Evolutionary conservation across 495 filamentous ascomycete genomes (phyloP), one percentile per base, ranked within the genome.

Genomic region (Penicillium salamii): DNA sequence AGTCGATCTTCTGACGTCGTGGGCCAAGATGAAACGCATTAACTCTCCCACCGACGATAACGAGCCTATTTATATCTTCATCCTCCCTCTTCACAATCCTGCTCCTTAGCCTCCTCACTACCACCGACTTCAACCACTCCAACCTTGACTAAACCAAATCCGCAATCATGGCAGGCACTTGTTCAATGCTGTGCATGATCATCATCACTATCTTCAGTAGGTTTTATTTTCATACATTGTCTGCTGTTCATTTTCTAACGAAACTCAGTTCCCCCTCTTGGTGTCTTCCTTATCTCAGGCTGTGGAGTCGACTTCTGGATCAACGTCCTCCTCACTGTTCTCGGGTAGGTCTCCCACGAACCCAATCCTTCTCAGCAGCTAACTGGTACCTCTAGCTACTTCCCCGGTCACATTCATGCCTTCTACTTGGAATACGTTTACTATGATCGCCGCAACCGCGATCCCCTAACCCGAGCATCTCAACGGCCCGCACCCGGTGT

Each of bases 401-500:
- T 93, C 46, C 90, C 89, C 1, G 88, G 88, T 6, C 84, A 92
- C 54, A 79, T 96, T 20, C 92, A 96, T 62, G 92, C 89, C 6
- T 95, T 95, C 71, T 97, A 97, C 61, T 57, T 96, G 47, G 84
- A 91, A 68, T 96, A 89, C 58, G 78, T 95, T 40, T 96, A 93
- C 63, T 96, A 86, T 57, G 75, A 88, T 26, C 85, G 87, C 12
- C 76, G 77, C 43, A 79, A 87, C 35, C 75, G 81, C 32, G 72
- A 75, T 18, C 62, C 71, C 12, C 55, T 70, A 3, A 86, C 87
- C 9, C 59, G 71, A 2, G 58, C 75, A 31, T 61, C 67, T 2
- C 60, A 65, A 31, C 49, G 59, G 5, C 71, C 74, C 8, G 89
- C 88, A 0, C 83, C 88, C 0, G 85, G 86, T 13, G 82, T 97